These are phyloP conservation scores for Halteria grandinella DNA, from an alignment of 73 alveolate species.

Conservation along the genomic window DNA sequence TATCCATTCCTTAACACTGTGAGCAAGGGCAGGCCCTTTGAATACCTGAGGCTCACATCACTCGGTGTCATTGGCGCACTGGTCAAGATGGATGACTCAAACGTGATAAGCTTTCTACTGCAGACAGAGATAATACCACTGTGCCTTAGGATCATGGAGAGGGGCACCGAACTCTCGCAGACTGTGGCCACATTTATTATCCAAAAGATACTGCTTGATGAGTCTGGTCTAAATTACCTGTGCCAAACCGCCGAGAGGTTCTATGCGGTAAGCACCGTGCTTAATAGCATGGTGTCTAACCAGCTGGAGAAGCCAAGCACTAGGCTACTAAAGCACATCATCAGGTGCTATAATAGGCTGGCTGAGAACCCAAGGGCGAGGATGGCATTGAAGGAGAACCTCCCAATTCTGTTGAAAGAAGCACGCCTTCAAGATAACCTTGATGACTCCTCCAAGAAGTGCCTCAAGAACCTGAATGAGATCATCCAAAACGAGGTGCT, in stretches of 20 bases:
- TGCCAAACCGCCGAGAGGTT: conserved; percentile 98
- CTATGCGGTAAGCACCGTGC: conserved; percentile 93
- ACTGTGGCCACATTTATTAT: conserved; percentile 99
- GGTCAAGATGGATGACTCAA: conserved; percentile 97
- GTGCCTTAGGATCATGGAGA: conserved; percentile 98
- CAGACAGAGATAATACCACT: conserved; percentile 99
- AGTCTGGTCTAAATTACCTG: conserved; percentile 93
- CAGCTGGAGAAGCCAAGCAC: conserved; percentile 82
- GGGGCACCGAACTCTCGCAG: conserved; percentile 98
- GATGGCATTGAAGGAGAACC: conserved; percentile 77
- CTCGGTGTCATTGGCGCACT: conserved; percentile 99
- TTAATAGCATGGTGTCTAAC: conserved; percentile 90
- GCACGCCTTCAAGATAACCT: conserved; percentile 47
- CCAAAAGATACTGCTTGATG: conserved; percentile 96
- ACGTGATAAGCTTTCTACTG: conserved; percentile 94
- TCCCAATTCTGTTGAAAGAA: conserved; percentile 68
- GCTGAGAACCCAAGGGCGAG: conserved; percentile 90
- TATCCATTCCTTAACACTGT: conserved; percentile 98
- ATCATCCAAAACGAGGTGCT: conserved; percentile 2
- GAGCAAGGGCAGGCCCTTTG: conserved; percentile 95
- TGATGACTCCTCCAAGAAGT: conserved; percentile 80
- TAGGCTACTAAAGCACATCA: conserved; percentile 95
- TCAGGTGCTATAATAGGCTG: conserved; percentile 93
- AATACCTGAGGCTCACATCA: conserved; percentile 95
- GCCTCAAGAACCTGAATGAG: conserved; percentile 61